Conservation (phyloP, 169 alveolate genomes). For the Plasmodium relictum region DNA sequence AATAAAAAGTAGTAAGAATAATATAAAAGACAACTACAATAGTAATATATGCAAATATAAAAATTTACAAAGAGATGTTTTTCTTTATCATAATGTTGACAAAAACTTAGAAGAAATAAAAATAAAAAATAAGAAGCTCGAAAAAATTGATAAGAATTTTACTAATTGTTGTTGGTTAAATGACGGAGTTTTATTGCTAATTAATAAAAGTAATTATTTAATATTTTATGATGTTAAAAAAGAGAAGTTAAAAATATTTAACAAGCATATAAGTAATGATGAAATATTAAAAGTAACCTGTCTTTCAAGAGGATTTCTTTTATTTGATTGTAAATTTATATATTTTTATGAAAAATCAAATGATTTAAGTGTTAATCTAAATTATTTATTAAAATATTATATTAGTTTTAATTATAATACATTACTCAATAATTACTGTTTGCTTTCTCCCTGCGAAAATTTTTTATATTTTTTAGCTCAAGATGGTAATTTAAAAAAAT, state of each 20-base stretch:
- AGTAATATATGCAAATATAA: neutral
- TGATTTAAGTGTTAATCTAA: constrained; percentile 12
- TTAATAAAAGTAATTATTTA: constrained; percentile 51
- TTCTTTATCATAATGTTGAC: constrained; percentile 54
- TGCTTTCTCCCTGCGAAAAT: constrained; percentile 51
- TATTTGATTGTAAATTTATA: constrained; percentile 41
- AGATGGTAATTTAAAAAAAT: constrained; percentile 62
- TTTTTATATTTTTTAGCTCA: constrained; percentile 38
- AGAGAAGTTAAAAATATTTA: constrained; percentile 49
- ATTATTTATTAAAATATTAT: constrained; percentile 24
- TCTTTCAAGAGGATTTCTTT: constrained; percentile 36
- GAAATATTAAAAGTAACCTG: constrained; percentile 25
- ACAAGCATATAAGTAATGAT: constrained; percentile 33
- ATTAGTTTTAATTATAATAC: constrained; percentile 20
- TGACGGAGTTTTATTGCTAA: constrained; percentile 53
- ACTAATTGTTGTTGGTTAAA: constrained; percentile 64
- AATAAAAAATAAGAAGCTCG: constrained; percentile 67
- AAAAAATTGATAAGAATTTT: constrained; percentile 42
- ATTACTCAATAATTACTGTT: constrained; percentile 38
- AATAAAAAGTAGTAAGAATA: neutral
- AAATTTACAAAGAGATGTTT: constrained; percentile 17
- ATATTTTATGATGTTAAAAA: constrained; percentile 71
- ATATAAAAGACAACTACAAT: neutral
- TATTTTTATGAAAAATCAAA: constrained; percentile 50
- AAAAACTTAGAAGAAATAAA: constrained; percentile 48